Evolutionary conservation across 345 rosid genomes (phyloP).

Genomic region (Citrus sp.): DNA sequence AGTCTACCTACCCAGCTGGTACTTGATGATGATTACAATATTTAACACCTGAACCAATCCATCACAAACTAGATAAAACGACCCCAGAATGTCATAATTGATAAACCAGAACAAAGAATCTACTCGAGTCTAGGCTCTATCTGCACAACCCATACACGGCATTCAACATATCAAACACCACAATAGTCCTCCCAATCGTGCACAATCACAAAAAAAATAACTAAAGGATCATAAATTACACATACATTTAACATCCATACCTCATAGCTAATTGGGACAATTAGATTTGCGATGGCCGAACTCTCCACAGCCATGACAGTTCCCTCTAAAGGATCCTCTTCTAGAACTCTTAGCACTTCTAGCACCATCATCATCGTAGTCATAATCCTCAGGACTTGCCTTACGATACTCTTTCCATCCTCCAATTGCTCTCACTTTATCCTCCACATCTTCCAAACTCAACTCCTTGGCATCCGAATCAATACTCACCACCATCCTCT

Average conservation of each 20-base stretch:
- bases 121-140: neutral
- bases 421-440: neutral
- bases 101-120: neutral
- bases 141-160: neutral
- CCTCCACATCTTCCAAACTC: neutral
- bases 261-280: neutral
- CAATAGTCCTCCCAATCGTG: neutral
- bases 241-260: neutral
- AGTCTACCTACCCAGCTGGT: neutral
- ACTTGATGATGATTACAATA: neutral
- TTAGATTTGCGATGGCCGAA: neutral
- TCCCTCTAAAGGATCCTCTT: neutral
- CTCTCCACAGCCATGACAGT: slow-evolving; percentile 9
- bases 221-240: neutral
- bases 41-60: neutral
- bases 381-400: neutral
- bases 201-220: too few species aligned
- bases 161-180: neutral
- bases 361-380: neutral
- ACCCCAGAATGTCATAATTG: neutral
- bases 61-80: neutral
- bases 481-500: neutral
- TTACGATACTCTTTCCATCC: neutral
- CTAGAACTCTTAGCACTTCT: neutral
- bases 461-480: neutral